Base-by-base conservation (phyloP, 352 stramenopile genomes). In the Phytophthora meadii region DNA sequence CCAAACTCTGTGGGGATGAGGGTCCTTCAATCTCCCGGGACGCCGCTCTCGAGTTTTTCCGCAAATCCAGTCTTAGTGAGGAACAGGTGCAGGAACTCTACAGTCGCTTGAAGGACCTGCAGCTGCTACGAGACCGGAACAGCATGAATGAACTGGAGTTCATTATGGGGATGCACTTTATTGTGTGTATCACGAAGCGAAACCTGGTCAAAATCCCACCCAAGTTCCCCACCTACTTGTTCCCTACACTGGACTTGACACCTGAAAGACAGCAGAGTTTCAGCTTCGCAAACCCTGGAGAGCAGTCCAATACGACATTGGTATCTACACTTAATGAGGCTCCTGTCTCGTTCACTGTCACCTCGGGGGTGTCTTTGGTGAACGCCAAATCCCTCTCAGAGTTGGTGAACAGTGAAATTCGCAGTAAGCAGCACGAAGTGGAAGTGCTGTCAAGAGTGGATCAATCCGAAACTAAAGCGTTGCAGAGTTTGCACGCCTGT, bases 171-270 rank as follows among this genome's bases (percentile, higher is more conserved):
- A 93, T 93, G 85, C 85, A 93, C 68, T 69, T 93, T 15, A 92
- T 93, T 48, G 77, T 92, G 66, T 93, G 85, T 57, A 81, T 85
- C 51, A 91, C 85, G 24, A 91, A 91, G 61, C 82, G 85, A 30
- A 82, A 70, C 42, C 66, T 92, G n/a, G 58, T 62, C 0, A 65
- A 63, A 36, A 67, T 93, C 37, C 82, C 85, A 6, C 28, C 64
- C 11, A 63, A 51, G 3, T 88, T 92, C 40, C 81, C 82, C 11
- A 74, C 42, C 5, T 87, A 89, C 22, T 52, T 92, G 34, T 93
- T 93, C 62, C 82, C 83, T 5, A 81, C 76, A 7, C 55, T 93
- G 15, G 62, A 82, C n/a, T 55, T 89, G 37, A 81, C 66, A 25
- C 64, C 77, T 4, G 65, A 65, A 12, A 45, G 47, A 34, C 25